phyloP scores from a whole-genome alignment of 192 early-diverging fungal genomes.

The Thoreauomyces humboldtii region DNA sequence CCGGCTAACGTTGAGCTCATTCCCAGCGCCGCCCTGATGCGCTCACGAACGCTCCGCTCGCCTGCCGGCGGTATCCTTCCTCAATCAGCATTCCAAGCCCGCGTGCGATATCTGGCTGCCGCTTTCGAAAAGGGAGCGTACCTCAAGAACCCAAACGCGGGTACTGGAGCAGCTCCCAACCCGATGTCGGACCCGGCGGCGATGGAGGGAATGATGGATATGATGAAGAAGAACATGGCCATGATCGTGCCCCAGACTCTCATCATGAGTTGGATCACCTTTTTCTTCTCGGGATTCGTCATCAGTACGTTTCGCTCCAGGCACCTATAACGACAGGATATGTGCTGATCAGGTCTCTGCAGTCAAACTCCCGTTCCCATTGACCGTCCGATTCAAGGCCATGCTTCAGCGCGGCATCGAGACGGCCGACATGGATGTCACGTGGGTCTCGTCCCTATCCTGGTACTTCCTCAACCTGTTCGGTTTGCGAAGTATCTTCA shows the following conservation, averaged over 20 bases:
- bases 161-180: slow-evolving; percentile 60
- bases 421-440: slow-evolving; percentile 95
- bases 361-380: slow-evolving; percentile 95
- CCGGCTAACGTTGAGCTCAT: background rate
- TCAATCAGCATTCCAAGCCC: slow-evolving; percentile 64
- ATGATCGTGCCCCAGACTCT: slow-evolving; percentile 98
- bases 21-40: slow-evolving; percentile 58
- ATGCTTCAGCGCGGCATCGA: slow-evolving; percentile 97
- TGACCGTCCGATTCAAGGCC: slow-evolving; percentile 93
- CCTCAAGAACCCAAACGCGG: slow-evolving; percentile 67
- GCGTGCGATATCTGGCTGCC: slow-evolving; percentile 68
- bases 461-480: slow-evolving; percentile 99
- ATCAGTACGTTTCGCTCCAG: slow-evolving; percentile 63
- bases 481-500: slow-evolving; percentile 88
- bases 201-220: slow-evolving; percentile 96
- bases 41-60: slow-evolving; percentile 65
- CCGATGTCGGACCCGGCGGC: slow-evolving; percentile 88
- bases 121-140: slow-evolving; percentile 82
- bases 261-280: slow-evolving; percentile 99
- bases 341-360: background rate
- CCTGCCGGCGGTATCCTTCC: slow-evolving; percentile 69
- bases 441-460: slow-evolving; percentile 94
- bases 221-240: slow-evolving; percentile 96
- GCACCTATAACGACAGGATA: no score
- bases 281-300: slow-evolving; percentile 98